Evolutionary conservation across 2,329 filamentous ascomycete species (phyloP).

Genomic region (Aspergillus proliferans): DNA sequence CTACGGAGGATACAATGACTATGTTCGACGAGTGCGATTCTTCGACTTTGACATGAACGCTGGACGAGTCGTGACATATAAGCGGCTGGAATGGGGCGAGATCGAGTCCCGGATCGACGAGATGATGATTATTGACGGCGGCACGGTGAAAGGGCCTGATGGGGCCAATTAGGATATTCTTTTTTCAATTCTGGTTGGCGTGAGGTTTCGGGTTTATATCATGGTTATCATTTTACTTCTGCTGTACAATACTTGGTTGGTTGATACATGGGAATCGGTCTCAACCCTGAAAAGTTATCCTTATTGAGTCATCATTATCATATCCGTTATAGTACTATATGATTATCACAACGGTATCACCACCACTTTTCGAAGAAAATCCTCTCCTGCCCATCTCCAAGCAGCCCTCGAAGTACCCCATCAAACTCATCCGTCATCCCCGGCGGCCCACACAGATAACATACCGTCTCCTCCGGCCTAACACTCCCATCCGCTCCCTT

Average conservation of each 20-base stretch:
- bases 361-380: slow-evolving; percentile 61
- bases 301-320: neutral
- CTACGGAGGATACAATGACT: slow-evolving; percentile 85
- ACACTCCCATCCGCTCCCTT: slow-evolving; percentile 23
- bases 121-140: slow-evolving; percentile 56
- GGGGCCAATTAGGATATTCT: slow-evolving; percentile 1
- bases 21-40: slow-evolving; percentile 73
- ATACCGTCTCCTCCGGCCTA: slow-evolving; percentile 38
- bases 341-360: slow-evolving; percentile 29
- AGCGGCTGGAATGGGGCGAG: slow-evolving; percentile 67
- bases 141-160: slow-evolving; percentile 41
- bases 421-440: slow-evolving; percentile 64
- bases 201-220: neutral
- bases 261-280: neutral
- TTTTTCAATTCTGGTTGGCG: neutral
- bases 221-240: neutral
- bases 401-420: slow-evolving; percentile 26
- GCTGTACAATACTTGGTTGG: neutral
- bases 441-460: slow-evolving; percentile 64
- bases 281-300: neutral
- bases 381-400: slow-evolving; percentile 42
- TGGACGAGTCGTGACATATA: slow-evolving; percentile 85
- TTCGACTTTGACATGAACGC: slow-evolving; percentile 93
- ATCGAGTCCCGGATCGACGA: slow-evolving; percentile 50
- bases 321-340: neutral